Evolutionary conservation across 148 eudicot genomes (phyloP).

Genomic region (Nepenthes gracilis): DNA sequence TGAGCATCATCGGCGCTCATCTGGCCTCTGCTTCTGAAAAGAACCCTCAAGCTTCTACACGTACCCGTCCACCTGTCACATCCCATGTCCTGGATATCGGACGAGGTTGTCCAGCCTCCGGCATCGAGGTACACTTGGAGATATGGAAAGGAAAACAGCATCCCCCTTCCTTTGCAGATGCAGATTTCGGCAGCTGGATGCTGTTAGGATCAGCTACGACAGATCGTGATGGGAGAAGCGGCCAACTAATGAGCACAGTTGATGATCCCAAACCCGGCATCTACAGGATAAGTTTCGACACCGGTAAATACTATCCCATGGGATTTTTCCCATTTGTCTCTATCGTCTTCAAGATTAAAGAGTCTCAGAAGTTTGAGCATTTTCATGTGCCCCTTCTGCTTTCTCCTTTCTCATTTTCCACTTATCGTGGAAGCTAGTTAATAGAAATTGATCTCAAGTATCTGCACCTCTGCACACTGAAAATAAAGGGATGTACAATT

Average conservation of each 20-base stretch:
- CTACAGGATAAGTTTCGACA: conserved; percentile 79
- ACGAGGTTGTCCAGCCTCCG: conserved; percentile 58
- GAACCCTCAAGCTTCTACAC: conserved; percentile 25
- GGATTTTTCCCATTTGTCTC: conserved; percentile 85
- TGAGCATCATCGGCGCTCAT: conserved; percentile 70
- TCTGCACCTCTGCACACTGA: no score
- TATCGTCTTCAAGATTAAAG: conserved; percentile 70
- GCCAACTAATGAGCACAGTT: conserved; percentile 59
- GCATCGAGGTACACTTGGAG: conserved; percentile 65
- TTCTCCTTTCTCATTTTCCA: conserved; percentile 83
- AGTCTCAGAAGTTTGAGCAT: conserved; percentile 77
- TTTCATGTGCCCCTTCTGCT: conserved; percentile 91
- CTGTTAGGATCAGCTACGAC: conserved; percentile 53
- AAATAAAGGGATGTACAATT: no score
- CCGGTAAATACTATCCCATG: conserved; percentile 50
- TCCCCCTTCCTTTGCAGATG: conserved; percentile 25
- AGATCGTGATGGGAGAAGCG: conserved; percentile 80
- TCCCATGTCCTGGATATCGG: conserved; percentile 79
- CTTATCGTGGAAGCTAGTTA: conserved; percentile 79
- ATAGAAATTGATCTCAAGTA: no score
- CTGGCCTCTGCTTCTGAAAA: conserved; percentile 27
- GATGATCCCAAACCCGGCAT: conserved; percentile 59
- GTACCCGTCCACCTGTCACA: conserved; percentile 87
- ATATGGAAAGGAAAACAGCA: conserved; percentile 39
- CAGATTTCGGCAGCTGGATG: conserved; percentile 38